A percentile compares a stretch with the other conserved stretches of the same genome.
These are phyloP conservation scores for Xylaria flabelliformis DNA, from an alignment of 495 filamentous ascomycete species.

Conservation along the genomic window DNA sequence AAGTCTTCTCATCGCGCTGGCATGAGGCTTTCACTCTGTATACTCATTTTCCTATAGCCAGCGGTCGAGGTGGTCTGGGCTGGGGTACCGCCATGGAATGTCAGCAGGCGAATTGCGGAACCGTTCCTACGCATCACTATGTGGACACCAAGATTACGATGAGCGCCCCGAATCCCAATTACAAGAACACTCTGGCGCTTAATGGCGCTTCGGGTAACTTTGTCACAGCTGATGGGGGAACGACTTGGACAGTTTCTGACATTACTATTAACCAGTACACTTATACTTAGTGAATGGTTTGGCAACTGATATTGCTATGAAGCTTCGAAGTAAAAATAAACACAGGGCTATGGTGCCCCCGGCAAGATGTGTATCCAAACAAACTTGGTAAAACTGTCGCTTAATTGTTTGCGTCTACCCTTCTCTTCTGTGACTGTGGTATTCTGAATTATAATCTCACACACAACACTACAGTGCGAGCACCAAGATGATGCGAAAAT, in stretches of 20 bases:
- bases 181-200: slow-evolving; percentile 42
- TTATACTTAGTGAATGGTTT: slow-evolving; percentile 17
- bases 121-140: slow-evolving; percentile 43
- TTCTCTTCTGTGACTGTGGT: too few relatives aligned
- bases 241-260: slow-evolving; percentile 48
- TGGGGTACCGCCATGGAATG: slow-evolving; percentile 53
- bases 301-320: slow-evolving; percentile 10
- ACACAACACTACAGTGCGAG: too few relatives aligned
- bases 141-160: slow-evolving; percentile 46
- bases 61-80: slow-evolving; percentile 44
- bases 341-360: too few relatives aligned
- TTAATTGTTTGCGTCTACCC: not conserved
- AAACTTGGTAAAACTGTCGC: not conserved
- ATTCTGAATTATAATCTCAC: too few relatives aligned
- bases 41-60: not conserved
- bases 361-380: not conserved
- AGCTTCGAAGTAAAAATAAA: too few relatives aligned
- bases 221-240: slow-evolving; percentile 45
- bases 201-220: slow-evolving; percentile 46
- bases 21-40: not conserved
- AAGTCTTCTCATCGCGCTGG: not conserved
- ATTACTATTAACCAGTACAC: slow-evolving; percentile 46
- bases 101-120: slow-evolving; percentile 43
- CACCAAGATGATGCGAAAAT: too few relatives aligned
- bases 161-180: slow-evolving; percentile 45